Evolutionary conservation across 805 yeast genomes (phyloP).

Genomic region (Yarrowia porcina): DNA sequence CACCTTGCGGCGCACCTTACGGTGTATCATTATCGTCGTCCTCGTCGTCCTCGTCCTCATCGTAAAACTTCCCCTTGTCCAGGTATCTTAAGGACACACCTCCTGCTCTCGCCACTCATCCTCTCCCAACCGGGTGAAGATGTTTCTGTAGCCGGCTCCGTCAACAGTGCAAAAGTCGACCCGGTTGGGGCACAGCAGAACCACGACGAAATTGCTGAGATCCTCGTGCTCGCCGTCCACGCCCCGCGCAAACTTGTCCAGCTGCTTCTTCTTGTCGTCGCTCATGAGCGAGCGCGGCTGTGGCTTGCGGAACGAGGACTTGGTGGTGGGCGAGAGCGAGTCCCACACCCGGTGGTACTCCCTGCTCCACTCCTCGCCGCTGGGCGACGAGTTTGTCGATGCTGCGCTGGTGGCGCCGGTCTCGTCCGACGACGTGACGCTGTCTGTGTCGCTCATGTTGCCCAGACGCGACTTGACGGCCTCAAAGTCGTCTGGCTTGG

Average conservation of each 20-base stretch:
- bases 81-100: conserved; percentile 65
- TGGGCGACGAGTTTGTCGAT: conserved; percentile 45
- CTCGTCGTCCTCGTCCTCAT: background rate
- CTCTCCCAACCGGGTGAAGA: conserved; percentile 51
- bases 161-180: conserved; percentile 68
- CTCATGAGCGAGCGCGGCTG: conserved; percentile 61
- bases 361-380: conserved; percentile 59
- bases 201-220: conserved; percentile 55
- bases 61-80: background rate
- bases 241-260: conserved; percentile 74
- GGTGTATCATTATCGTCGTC: conserved; percentile 9
- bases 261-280: conserved; percentile 50
- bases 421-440: background rate
- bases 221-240: conserved; percentile 63
- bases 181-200: conserved; percentile 63
- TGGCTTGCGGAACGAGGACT: conserved; percentile 69
- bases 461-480: conserved; percentile 19
- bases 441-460: conserved; percentile 22
- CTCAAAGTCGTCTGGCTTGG: conserved; percentile 16
- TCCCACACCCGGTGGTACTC: conserved; percentile 68
- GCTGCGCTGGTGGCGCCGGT: conserved; percentile 13
- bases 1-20: background rate
- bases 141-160: conserved; percentile 48
- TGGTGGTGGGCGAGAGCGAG: conserved; percentile 53
- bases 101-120: conserved; percentile 75